Base-by-base conservation (phyloP, 2,329 filamentous ascomycete genomes). In the Myriosclerotinia curreyana region DNA sequence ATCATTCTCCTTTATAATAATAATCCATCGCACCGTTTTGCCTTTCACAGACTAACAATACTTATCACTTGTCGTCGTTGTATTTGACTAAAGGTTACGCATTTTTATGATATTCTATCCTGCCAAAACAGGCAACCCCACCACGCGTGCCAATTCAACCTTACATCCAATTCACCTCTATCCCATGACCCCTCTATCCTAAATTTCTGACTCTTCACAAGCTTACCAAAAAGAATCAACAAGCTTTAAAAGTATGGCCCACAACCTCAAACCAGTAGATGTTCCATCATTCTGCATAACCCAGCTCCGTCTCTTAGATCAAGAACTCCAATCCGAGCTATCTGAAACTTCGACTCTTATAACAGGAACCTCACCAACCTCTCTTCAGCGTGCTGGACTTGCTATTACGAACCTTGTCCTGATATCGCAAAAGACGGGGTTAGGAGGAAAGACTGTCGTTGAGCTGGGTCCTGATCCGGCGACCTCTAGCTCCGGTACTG, bases 361-460 rank as follows among this genome's bases (percentile, higher is more conserved):
- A 65, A 81, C 85, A 52, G 83, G 83, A 53, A 85, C 89, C 75
- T 86, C 87, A 55, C 91, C 91, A 5, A 79, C 83, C 0, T 81
- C 84, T 0, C 85, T 96, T 15, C 85, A 91, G 73, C 86, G 89
- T 65, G 89, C 89, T 7, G 91, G 91, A n/a, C 82, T 92, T 49
- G 91, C 91, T 40, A 81, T 95, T 71, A 85, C 86, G 20, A 94
- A 93, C 76, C 84, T 98, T 11, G 79, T 84, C 40, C 79, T 96
- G 42, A 80, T 83, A 14, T 88, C 89, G 22, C 90, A 90, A 74
- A 88, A 93, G 38, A 99, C 95, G 0, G 95, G 95, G 0, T 81
- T 97, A 46, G 95, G 93, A 20, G 95, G 95, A n/a, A 90, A 92
- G 68, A 92, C 91, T 0, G 89, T 99, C 1, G 79, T 97, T 4